Evolutionary conservation across 1,284 basidiomycete species (phyloP).

Genomic region (Leucoagaricus sp.): DNA sequence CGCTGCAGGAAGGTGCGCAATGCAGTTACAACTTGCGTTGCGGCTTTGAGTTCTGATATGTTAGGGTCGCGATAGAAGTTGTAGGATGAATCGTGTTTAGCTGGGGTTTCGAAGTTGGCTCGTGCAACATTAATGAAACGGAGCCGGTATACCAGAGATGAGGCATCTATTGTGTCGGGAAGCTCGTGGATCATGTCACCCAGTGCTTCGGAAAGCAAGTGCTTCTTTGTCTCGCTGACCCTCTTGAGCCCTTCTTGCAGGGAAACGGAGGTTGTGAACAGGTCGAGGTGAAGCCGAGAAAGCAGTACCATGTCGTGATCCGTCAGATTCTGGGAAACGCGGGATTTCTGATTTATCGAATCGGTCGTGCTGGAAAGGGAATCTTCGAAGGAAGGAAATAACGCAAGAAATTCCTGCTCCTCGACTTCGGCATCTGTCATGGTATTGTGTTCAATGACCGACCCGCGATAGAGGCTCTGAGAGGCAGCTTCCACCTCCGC

Average conservation of each 20-base stretch:
- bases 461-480: conserved; percentile 80
- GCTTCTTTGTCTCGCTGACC: conserved; percentile 26
- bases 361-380: conserved; percentile 40
- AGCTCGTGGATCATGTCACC: conserved; percentile 21
- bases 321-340: conserved; percentile 8
- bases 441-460: conserved; percentile 58
- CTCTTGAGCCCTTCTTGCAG: not conserved
- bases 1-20: conserved; percentile 55
- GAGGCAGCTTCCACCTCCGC: conserved; percentile 66
- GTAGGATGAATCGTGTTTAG: conserved; percentile 33
- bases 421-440: conserved; percentile 76
- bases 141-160: conserved; percentile 52
- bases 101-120: conserved; percentile 19
- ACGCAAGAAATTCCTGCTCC: conserved; percentile 76
- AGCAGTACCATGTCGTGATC: conserved; percentile 32
- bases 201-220: conserved; percentile 30
- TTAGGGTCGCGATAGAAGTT: conserved; percentile 87
- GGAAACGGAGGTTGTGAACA: conserved; percentile 26
- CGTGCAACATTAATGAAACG: conserved; percentile 40
- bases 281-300: conserved; percentile 37
- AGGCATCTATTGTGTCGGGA: conserved; percentile 47
- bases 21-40: conserved; percentile 49
- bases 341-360: conserved; percentile 14
- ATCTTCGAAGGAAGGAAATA: conserved; percentile 87
- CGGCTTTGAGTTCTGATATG: conserved; percentile 68